Base-by-base conservation (phyloP, 2,329 filamentous ascomycete genomes). In the Paraconiothyrium brasiliense region DNA sequence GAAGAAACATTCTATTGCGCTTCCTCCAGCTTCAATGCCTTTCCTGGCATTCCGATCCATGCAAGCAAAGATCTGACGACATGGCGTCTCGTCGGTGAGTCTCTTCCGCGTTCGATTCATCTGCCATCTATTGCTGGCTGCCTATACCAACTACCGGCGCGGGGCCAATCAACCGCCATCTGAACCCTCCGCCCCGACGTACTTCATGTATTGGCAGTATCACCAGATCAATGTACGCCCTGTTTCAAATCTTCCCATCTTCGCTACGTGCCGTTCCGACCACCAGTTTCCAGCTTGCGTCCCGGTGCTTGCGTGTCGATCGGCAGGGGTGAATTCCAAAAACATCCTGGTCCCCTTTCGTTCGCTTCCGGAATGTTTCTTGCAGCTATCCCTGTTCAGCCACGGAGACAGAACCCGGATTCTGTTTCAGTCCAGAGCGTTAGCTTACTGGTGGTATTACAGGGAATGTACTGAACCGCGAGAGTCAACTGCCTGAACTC, bases 31-130 rank as follows among this genome's bases (percentile, higher is more conserved):
- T 87, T 86, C 65, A 81, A 83, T 57, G 76, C 79, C 0, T 86
- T 86, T 64, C 84, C 85, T 0, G 84, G 84, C 0, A 73, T 86
- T 5, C 84, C 84, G 0, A 80, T 87, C 22, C 82, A 86, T 66
- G 83, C 83, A 1, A 85, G 81, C n/a, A 80, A 78, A 57, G 84
- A 87, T 66, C 69, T 87, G 20, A 65, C 78, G 16, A 81, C 82
- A 56, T 87, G 84, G 84, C 83, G 81, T 59, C 76, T 82, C 7
- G 76, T 82, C 39, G 77, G 78, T 57, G 61, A 62, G 69, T 65
- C 41, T 34, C 4, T 11, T 43, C 37, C 47, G 16, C 48, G 20
- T 34, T 57, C 32, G 44, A 14, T 46, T 37, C 20, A 4, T 34
- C 35, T 34, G 34, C 22, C 27, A 20, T 52, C 27, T 20, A 27